Conservation (phyloP, 2,329 filamentous ascomycete species). For the Ilyonectria destructans region DNA sequence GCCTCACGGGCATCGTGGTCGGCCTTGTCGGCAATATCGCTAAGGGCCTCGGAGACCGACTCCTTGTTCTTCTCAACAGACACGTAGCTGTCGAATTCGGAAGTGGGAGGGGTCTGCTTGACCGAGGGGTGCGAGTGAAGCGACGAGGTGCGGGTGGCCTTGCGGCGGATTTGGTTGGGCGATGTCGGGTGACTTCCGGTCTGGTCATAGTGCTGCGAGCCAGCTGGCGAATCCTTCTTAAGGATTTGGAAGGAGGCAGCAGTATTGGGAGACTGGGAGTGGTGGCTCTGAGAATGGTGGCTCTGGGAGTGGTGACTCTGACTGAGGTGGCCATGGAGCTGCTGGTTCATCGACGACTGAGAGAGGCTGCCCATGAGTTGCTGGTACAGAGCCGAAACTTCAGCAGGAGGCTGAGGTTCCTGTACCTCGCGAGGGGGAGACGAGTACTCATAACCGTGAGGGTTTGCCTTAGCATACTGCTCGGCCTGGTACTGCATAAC, state of each 20-base stretch:
- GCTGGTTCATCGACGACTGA: constrained; percentile 52
- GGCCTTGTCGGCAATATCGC: constrained; percentile 72
- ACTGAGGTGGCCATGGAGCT: neutral
- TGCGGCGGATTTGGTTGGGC: constrained; percentile 59
- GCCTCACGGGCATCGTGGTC: constrained; percentile 76
- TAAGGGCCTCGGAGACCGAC: constrained; percentile 80
- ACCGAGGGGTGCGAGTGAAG: constrained; percentile 49
- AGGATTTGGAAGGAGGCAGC: constrained; percentile 64
- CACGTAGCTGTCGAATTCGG: constrained; percentile 51
- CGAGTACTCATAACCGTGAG: constrained; percentile 45
- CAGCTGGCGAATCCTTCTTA: constrained; percentile 65
- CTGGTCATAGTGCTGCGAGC: constrained; percentile 58
- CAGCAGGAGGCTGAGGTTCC: constrained; percentile 49
- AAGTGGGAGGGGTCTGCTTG: constrained; percentile 52
- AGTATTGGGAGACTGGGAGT: constrained; percentile 45
- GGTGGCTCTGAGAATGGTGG: constrained; percentile 57
- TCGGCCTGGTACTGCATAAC: constrained; percentile 50
- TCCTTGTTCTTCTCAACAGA: constrained; percentile 74
- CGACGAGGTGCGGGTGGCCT: constrained; percentile 56
- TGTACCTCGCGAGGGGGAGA: constrained; percentile 55
- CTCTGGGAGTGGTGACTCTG: constrained; percentile 46
- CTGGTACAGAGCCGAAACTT: constrained; percentile 57
- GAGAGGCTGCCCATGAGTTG: constrained; percentile 57
- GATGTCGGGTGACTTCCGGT: constrained; percentile 63
- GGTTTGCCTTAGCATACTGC: constrained; percentile 46